phyloP scores from a whole-genome alignment of 2,329 filamentous ascomycete genomes.

The Diaporthe velutina region DNA sequence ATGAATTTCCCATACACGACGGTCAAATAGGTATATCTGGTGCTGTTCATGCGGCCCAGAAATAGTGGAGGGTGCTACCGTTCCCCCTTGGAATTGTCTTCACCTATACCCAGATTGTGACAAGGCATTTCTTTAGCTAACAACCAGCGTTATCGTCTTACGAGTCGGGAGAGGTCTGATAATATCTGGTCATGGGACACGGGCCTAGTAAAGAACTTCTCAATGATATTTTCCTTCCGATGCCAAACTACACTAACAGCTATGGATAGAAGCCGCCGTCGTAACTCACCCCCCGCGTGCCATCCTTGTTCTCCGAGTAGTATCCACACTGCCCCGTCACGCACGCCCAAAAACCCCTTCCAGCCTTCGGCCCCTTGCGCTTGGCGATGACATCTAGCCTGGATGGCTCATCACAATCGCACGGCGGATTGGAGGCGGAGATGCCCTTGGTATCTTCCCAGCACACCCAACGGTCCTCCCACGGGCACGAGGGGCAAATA shows the following conservation, averaged over 20 bases:
- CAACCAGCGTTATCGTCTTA: no score
- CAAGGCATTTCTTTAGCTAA: no score
- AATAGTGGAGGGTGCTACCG: no score
- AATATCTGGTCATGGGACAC: no score
- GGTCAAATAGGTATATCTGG: no score
- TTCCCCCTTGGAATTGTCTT: no score
- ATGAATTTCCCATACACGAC: background rate
- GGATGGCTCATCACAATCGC: background rate
- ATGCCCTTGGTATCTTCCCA: slow-evolving; percentile 22
- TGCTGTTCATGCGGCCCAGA: no score
- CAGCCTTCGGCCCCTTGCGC: background rate
- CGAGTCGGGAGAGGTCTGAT: no score
- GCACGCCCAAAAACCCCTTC: slow-evolving; percentile 22
- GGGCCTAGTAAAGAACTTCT: no score
- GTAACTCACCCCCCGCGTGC: background rate
- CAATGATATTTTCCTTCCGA: background rate
- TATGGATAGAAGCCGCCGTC: background rate
- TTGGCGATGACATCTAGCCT: slow-evolving; percentile 7
- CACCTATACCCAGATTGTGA: no score
- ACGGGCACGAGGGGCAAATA: slow-evolving; percentile 14
- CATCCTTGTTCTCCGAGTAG: slow-evolving; percentile 25
- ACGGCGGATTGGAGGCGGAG: background rate
- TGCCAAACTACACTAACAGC: background rate
- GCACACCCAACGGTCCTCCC: background rate
- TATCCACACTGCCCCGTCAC: background rate